Percentiles rank a stretch among this genome's conserved stretches.
These are phyloP conservation scores for Salvia miltiorrhiza DNA, from an alignment of 257 asterid genomes.

Conservation along the genomic window DNA sequence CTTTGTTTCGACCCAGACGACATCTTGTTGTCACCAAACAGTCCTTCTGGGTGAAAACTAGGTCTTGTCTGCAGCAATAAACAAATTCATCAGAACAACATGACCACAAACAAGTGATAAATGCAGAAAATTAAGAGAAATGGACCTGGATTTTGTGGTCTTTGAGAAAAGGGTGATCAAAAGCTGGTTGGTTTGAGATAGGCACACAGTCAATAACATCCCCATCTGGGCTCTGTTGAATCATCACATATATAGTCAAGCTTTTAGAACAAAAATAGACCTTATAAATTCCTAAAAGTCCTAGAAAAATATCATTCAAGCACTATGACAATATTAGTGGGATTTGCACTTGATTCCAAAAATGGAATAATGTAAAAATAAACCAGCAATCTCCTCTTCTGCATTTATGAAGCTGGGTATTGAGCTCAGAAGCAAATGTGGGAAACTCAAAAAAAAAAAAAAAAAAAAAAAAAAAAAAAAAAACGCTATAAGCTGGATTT, in stretches of 20 bases:
- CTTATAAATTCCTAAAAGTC: not conserved
- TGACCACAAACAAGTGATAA: not conserved
- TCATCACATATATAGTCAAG: slow-evolving; percentile 14
- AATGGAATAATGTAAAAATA: not conserved
- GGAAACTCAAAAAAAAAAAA: not conserved
- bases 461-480: not conserved
- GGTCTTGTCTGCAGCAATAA: slow-evolving; percentile 49
- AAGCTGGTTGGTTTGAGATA: slow-evolving; percentile 69
- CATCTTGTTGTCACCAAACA: slow-evolving; percentile 45
- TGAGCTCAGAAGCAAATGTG: not conserved
- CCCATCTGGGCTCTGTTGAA: slow-evolving; percentile 71
- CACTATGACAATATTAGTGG: not conserved
- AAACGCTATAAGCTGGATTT: not conserved
- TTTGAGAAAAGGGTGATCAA: slow-evolving; percentile 78
- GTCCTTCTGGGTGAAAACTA: slow-evolving; percentile 60
- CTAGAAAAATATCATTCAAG: not conserved
- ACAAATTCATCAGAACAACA: not conserved
- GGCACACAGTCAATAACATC: slow-evolving; percentile 71
- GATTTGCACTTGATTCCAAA: not conserved
- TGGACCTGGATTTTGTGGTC: slow-evolving; percentile 77
- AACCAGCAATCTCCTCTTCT: not conserved
- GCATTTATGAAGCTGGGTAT: not conserved
- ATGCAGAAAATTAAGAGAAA: not conserved
- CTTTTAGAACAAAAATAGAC: not conserved
- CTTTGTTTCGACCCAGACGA: slow-evolving; percentile 34